These are phyloP conservation scores for Termitomyces sp. DNA, from an alignment of 768 basidiomycete species.

Conservation along the genomic window DNA sequence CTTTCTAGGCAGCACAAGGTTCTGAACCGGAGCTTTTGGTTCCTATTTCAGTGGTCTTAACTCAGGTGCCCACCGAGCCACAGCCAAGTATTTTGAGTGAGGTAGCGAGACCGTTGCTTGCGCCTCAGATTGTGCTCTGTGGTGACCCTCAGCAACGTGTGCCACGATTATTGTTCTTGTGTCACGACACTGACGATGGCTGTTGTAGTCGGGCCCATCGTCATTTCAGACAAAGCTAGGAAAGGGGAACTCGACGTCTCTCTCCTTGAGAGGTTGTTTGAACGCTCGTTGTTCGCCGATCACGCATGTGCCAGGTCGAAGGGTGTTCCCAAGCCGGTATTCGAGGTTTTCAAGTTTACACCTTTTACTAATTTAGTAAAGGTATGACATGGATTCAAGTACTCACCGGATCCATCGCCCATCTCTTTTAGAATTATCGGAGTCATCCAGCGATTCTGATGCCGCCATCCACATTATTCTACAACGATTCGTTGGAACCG, in stretches of 20 bases:
- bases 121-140: constrained; percentile 44
- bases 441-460: constrained; percentile 49
- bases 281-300: constrained; percentile 32
- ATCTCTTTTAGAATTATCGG: constrained; percentile 33
- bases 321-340: background rate
- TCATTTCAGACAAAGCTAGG: constrained; percentile 39
- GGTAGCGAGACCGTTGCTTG: constrained; percentile 11
- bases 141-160: constrained; percentile 46
- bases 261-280: constrained; percentile 42
- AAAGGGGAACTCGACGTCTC: constrained; percentile 42
- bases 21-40: constrained; percentile 46
- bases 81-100: background rate
- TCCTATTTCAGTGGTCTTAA: constrained; percentile 42
- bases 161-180: constrained; percentile 11
- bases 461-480: constrained; percentile 50
- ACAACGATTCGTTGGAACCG: constrained; percentile 41
- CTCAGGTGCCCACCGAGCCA: constrained; percentile 14
- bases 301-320: constrained; percentile 15
- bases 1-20: constrained; percentile 43
- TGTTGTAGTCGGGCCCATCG: constrained; percentile 39
- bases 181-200: background rate
- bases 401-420: background rate
- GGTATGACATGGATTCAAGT: constrained; percentile 16
- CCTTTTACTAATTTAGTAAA: constrained; percentile 41
- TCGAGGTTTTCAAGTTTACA: constrained; percentile 11